Conservation (phyloP, 2,329 filamentous ascomycete species). For the Macrophomina phaseolina region DNA sequence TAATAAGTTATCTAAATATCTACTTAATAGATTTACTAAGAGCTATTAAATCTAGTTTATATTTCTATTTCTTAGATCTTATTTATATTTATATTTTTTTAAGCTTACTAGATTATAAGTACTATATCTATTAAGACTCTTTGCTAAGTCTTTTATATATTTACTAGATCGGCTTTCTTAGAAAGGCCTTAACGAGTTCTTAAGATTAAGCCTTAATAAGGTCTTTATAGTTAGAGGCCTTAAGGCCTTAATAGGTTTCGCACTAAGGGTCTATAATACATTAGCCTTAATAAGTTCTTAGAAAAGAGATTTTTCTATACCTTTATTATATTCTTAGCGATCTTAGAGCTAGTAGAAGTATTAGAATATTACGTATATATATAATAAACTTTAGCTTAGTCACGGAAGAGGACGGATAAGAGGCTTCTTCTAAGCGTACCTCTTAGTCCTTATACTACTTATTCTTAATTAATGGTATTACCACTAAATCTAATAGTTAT, state of each 20-base stretch:
- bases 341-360: slow-evolving; percentile 24
- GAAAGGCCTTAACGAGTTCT: not conserved
- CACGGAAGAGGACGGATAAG: too few species aligned
- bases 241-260: not conserved
- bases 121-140: not conserved
- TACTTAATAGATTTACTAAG: not conserved
- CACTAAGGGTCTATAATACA: not conserved
- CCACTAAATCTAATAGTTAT: too few species aligned
- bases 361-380: too few species aligned
- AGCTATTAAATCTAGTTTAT: slow-evolving; percentile 3
- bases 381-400: too few species aligned
- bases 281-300: not conserved
- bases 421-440: too few species aligned
- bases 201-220: not conserved
- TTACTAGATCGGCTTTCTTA: not conserved
- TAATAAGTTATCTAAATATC: not conserved
- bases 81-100: not conserved
- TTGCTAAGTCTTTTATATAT: not conserved
- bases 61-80: slow-evolving; percentile 6
- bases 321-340: not conserved
- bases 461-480: too few species aligned
- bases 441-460: too few species aligned
- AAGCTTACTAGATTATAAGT: not conserved
- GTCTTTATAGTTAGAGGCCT: not conserved
- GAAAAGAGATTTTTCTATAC: not conserved